Conservation (phyloP, 371 early-diverging fungal genomes). For the Amoeboaphelidium protococcarum region DNA sequence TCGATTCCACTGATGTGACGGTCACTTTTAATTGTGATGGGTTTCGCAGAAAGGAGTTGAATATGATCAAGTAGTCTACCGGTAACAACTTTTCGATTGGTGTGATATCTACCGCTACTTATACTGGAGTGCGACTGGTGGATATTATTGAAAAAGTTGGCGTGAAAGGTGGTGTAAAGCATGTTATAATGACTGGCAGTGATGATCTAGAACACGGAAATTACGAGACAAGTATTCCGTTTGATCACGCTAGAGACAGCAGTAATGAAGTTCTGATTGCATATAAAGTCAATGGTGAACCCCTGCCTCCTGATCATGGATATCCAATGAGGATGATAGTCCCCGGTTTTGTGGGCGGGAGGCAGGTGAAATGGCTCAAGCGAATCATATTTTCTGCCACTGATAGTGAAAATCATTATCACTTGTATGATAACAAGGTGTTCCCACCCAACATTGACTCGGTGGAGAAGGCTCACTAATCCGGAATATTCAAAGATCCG, state of each 20-base stretch:
- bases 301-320: conserved; percentile 45
- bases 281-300: conserved; percentile 59
- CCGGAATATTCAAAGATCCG: neutral
- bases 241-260: conserved; percentile 33
- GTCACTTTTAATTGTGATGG: conserved; percentile 49
- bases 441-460: conserved; percentile 30
- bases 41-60: conserved; percentile 51
- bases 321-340: conserved; percentile 51
- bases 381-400: conserved; percentile 25
- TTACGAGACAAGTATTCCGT: conserved; percentile 49
- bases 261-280: conserved; percentile 34
- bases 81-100: conserved; percentile 48
- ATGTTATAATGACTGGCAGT: conserved; percentile 35
- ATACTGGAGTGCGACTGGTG: conserved; percentile 45
- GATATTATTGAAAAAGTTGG: conserved; percentile 28
- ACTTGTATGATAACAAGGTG: conserved; percentile 52
- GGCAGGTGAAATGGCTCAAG: conserved; percentile 50
- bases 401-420: conserved; percentile 38
- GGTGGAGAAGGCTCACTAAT: conserved; percentile 1
- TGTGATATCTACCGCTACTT: conserved; percentile 45
- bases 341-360: conserved; percentile 62
- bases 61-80: conserved; percentile 36
- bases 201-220: conserved; percentile 34
- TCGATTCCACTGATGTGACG: conserved; percentile 17
- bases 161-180: conserved; percentile 6